These are phyloP conservation scores for Candida freyschussii DNA, from an alignment of 1,139 yeast species.

Conservation along the genomic window DNA sequence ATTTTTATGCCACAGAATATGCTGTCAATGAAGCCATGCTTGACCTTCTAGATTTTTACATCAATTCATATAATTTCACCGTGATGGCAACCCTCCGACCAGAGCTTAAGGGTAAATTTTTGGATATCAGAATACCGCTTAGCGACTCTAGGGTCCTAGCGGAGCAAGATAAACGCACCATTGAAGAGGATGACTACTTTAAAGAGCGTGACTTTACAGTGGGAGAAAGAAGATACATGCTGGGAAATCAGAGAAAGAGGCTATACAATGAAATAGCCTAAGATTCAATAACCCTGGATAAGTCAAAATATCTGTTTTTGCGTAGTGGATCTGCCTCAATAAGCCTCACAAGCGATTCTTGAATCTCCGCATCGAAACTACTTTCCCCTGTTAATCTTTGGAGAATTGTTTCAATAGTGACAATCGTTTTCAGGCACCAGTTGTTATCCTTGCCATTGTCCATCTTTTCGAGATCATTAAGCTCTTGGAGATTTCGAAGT, in stretches of 20 bases:
- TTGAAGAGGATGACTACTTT: conserved; percentile 29
- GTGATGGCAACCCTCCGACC: conserved; percentile 31
- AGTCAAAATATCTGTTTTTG: conserved; percentile 49
- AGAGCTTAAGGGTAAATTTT: conserved; percentile 35
- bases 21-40: conserved; percentile 57
- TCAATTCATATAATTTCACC: conserved; percentile 43
- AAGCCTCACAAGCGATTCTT: conserved; percentile 37
- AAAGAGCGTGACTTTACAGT: conserved; percentile 28
- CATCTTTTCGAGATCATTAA: conserved; percentile 60
- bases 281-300: no score
- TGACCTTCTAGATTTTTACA: conserved; percentile 58
- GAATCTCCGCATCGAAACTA: conserved; percentile 26
- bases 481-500: conserved; percentile 39
- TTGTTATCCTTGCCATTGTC: conserved; percentile 52
- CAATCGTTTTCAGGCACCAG: conserved; percentile 62
- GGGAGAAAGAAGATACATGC: conserved; percentile 48
- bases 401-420: conserved; percentile 36
- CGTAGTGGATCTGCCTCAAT: conserved; percentile 66
- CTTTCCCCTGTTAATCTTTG: conserved; percentile 6
- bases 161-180: conserved; percentile 19
- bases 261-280: conserved; percentile 29
- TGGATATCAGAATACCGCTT: conserved; percentile 44
- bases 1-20: conserved; percentile 27
- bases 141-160: conserved; percentile 41
- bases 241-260: conserved; percentile 45